These are phyloP conservation scores for Diaporthe citri DNA, from an alignment of 2,329 filamentous ascomycete genomes.

Conservation along the genomic window DNA sequence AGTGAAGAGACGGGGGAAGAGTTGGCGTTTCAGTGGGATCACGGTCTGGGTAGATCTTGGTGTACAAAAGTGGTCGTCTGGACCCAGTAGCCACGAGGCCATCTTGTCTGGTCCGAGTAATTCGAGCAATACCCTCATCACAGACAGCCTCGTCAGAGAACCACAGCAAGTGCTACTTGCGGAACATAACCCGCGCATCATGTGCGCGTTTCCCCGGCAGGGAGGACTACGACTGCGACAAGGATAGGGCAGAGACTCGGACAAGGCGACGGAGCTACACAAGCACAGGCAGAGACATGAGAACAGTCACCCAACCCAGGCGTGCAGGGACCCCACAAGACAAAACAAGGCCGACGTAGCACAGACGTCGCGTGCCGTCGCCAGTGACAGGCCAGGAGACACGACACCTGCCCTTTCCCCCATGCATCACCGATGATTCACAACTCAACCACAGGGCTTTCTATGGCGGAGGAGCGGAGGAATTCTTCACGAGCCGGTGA, in stretches of 20 bases:
- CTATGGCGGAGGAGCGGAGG: background rate
- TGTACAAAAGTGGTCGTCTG: slow-evolving; percentile 16
- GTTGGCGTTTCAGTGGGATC: background rate
- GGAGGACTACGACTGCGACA: background rate
- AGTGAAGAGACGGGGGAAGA: slow-evolving; percentile 2
- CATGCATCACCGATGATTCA: background rate
- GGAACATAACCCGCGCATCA: background rate
- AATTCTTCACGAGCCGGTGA: background rate
- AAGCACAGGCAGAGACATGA: slow-evolving; percentile 31
- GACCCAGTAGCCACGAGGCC: background rate
- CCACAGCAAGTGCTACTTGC: background rate
- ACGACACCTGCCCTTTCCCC: background rate
- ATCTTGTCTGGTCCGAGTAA: slow-evolving; percentile 1
- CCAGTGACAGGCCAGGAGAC: background rate
- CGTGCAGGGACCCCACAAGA: background rate
- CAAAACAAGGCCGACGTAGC: background rate
- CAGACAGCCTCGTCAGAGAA: background rate
- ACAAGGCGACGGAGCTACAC: slow-evolving; percentile 33
- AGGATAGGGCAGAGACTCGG: slow-evolving; percentile 20
- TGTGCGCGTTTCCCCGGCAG: background rate
- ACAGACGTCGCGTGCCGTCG: slow-evolving; percentile 29
- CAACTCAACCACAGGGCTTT: background rate
- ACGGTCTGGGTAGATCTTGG: background rate
- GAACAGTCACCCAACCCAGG: background rate
- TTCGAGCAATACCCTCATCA: slow-evolving; percentile 21